Evolutionary conservation across 129 eudicot genomes (phyloP).

Genomic region (Centrapalus pauciflorus): DNA sequence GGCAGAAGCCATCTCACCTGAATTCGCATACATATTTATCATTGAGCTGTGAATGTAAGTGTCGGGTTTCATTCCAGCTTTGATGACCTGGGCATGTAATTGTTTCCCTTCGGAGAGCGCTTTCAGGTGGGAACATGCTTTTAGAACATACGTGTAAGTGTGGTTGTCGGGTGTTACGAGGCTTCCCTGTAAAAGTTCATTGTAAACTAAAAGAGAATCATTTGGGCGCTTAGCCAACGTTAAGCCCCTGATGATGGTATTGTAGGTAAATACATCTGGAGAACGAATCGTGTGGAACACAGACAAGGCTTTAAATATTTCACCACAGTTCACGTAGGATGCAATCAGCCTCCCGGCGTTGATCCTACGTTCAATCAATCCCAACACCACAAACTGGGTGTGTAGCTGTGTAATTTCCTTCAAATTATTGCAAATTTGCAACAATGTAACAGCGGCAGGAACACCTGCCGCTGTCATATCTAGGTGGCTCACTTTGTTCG

Average conservation of each 20-base stretch:
- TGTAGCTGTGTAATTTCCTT: slow-evolving; percentile 33
- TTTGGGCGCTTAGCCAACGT: slow-evolving; percentile 15
- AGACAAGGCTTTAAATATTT: slow-evolving; percentile 27
- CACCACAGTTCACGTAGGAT: slow-evolving; percentile 26
- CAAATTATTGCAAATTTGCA: slow-evolving; percentile 28
- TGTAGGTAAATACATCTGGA: slow-evolving; percentile 45
- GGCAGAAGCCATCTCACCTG: slow-evolving; percentile 28
- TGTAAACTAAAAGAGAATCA: slow-evolving; percentile 33
- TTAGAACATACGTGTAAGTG: slow-evolving; percentile 41
- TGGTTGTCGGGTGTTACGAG: slow-evolving; percentile 37
- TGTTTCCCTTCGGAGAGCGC: slow-evolving; percentile 41
- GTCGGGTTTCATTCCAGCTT: slow-evolving; percentile 32
- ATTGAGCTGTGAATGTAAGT: slow-evolving; percentile 28
- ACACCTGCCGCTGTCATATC: neutral
- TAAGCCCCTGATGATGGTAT: slow-evolving; percentile 42
- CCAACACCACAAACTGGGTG: slow-evolving; percentile 25
- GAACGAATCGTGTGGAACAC: slow-evolving; percentile 25
- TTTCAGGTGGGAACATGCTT: slow-evolving; percentile 44
- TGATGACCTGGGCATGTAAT: slow-evolving; percentile 43
- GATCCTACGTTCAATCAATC: slow-evolving; percentile 26
- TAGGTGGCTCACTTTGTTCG: neutral
- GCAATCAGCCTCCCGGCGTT: slow-evolving; percentile 35
- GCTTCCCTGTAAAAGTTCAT: slow-evolving; percentile 23
- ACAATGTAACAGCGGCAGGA: slow-evolving; percentile 19
- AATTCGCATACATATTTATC: slow-evolving; percentile 36